Percentiles rank a stretch among this genome's conserved stretches.
Evolutionary conservation across 352 stramenopile species (phyloP).

Genomic region (Globisporangium barbulae): DNA sequence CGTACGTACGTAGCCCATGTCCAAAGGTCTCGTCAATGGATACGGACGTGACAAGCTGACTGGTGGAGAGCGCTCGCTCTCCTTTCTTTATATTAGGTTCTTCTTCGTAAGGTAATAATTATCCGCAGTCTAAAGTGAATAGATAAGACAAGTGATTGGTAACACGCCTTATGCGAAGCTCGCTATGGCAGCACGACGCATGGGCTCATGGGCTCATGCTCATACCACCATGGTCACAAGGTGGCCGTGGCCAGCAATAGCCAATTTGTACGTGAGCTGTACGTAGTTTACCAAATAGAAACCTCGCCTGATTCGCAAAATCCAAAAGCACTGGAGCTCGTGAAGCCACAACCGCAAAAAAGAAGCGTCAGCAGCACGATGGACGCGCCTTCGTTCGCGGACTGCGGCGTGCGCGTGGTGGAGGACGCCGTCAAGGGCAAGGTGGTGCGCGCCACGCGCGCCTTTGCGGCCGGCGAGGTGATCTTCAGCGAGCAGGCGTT

Average conservation of each 20-base stretch:
- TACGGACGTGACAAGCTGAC: background rate
- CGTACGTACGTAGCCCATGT: too few species aligned
- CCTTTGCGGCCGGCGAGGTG: slow-evolving; percentile 55
- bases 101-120: slow-evolving; percentile 7
- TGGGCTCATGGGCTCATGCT: too few species aligned
- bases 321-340: slow-evolving; percentile 10
- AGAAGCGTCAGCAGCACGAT: background rate
- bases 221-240: too few species aligned
- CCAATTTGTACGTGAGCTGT: background rate
- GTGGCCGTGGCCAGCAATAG: too few species aligned
- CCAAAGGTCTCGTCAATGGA: too few species aligned
- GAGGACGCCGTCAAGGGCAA: slow-evolving; percentile 53
- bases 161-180: background rate
- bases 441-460: slow-evolving; percentile 51
- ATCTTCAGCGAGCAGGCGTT: slow-evolving; percentile 79
- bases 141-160: slow-evolving; percentile 3
- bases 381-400: slow-evolving; percentile 41
- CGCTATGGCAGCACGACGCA: too few species aligned
- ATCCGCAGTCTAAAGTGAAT: slow-evolving; percentile 9
- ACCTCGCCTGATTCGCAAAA: slow-evolving; percentile 3
- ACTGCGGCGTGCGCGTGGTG: slow-evolving; percentile 51
- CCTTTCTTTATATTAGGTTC: slow-evolving; percentile 36
- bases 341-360: slow-evolving; percentile 1
- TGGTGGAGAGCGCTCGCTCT: background rate
- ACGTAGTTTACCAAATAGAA: slow-evolving; percentile 6